These are phyloP conservation scores for Trichoderma sp. DNA, from an alignment of 2,329 filamentous ascomycete species.

Conservation along the genomic window DNA sequence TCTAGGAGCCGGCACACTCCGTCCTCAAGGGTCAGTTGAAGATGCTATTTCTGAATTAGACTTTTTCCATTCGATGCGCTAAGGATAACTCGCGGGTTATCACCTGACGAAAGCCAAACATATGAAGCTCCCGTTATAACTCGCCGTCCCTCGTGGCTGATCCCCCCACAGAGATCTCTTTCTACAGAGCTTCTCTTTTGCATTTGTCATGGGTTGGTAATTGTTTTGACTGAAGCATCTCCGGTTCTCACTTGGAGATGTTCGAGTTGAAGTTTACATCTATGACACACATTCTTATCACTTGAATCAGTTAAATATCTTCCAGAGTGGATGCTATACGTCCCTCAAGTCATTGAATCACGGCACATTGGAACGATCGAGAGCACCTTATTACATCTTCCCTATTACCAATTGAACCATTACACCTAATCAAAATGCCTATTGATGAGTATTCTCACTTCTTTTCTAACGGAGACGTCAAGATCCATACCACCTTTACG, in stretches of 20 bases:
- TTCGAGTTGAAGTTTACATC: background rate
- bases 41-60: background rate
- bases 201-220: background rate
- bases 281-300: background rate
- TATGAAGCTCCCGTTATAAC: background rate
- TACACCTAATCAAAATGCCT: background rate
- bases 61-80: background rate
- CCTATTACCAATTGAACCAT: fast-evolving
- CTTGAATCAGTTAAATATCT: background rate
- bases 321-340: background rate
- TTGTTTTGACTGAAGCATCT: background rate
- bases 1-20: background rate
- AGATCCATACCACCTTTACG: background rate
- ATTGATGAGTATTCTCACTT: background rate
- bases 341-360: background rate
- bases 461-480: background rate
- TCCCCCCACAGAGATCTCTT: background rate
- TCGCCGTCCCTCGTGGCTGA: background rate
- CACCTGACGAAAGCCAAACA: background rate
- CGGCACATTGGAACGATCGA: background rate
- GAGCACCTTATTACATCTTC: background rate
- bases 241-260: background rate
- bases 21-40: background rate
- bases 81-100: background rate
- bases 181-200: background rate